Evolutionary conservation across 2,329 filamentous ascomycete species (phyloP).

Genomic region (Trichothecium sympodiale): DNA sequence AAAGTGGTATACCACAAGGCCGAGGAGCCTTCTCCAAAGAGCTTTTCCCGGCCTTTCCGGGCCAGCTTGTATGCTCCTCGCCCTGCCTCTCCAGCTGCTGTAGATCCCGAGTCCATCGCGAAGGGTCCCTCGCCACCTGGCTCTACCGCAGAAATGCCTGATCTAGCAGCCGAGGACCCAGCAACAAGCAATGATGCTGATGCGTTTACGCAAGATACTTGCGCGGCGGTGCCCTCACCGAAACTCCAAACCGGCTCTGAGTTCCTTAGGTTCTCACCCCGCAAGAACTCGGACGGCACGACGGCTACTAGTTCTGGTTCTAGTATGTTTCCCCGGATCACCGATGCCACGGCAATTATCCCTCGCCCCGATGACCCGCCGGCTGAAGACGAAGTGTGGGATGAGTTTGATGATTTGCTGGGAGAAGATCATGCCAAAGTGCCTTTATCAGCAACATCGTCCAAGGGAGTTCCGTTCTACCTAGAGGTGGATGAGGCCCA

Average conservation of each 20-base stretch:
- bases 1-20: slow-evolving; percentile 62
- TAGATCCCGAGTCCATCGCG: slow-evolving; percentile 28
- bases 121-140: slow-evolving; percentile 27
- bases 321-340: slow-evolving; percentile 49
- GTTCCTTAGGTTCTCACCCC: slow-evolving; percentile 63
- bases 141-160: slow-evolving; percentile 26
- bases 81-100: slow-evolving; percentile 15
- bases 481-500: slow-evolving; percentile 32
- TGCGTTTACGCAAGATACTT: slow-evolving; percentile 2
- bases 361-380: slow-evolving; percentile 51
- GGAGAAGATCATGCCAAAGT: slow-evolving; percentile 31
- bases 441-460: slow-evolving; percentile 43
- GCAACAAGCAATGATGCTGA: slow-evolving; percentile 19
- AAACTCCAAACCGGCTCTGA: slow-evolving; percentile 32
- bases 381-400: slow-evolving; percentile 82
- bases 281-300: slow-evolving; percentile 58
- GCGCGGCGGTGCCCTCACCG: background rate
- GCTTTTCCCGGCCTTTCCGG: slow-evolving; percentile 76
- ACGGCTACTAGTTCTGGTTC: slow-evolving; percentile 46
- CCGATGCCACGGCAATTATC: slow-evolving; percentile 54
- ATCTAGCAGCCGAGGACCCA: slow-evolving; percentile 24
- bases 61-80: slow-evolving; percentile 31
- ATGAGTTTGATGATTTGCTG: slow-evolving; percentile 84
- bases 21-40: slow-evolving; percentile 59
- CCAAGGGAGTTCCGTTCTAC: slow-evolving; percentile 44